phyloP scores from a whole-genome alignment of 2,329 filamentous ascomycete genomes.

The Botrytis pseudocinerea region DNA sequence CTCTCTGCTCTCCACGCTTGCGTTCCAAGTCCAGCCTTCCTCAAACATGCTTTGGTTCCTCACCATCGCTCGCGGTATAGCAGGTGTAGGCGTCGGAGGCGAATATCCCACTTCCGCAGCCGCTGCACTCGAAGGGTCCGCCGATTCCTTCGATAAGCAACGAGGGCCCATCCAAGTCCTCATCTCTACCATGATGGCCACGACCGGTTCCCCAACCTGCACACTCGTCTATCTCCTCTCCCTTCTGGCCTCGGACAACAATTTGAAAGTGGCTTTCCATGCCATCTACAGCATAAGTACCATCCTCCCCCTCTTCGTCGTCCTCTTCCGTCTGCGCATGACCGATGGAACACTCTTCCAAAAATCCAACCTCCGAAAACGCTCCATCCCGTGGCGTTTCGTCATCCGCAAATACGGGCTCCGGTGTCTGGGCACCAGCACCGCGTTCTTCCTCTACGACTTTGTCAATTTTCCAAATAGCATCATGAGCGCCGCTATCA shows the following conservation, averaged over 20 bases:
- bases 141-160: slow-evolving; percentile 31
- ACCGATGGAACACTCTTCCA: slow-evolving; percentile 21
- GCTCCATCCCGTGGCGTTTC: not conserved
- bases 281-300: slow-evolving; percentile 42
- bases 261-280: slow-evolving; percentile 37
- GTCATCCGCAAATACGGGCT: not conserved
- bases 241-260: slow-evolving; percentile 42
- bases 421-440: slow-evolving; percentile 38
- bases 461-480: slow-evolving; percentile 44
- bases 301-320: slow-evolving; percentile 40
- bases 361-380: not conserved
- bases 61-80: slow-evolving; percentile 43
- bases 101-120: slow-evolving; percentile 45
- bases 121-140: slow-evolving; percentile 43
- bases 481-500: slow-evolving; percentile 43
- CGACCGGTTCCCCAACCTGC: slow-evolving; percentile 10
- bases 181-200: slow-evolving; percentile 16
- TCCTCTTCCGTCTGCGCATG: slow-evolving; percentile 42
- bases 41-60: slow-evolving; percentile 44
- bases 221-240: slow-evolving; percentile 34
- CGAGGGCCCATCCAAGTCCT: slow-evolving; percentile 19
- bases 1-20: slow-evolving; percentile 29
- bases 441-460: slow-evolving; percentile 43
- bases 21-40: slow-evolving; percentile 38
- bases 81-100: slow-evolving; percentile 44